Conservation (phyloP, 2,329 filamentous ascomycete genomes). For the Sordariomycetes sp. region DNA sequence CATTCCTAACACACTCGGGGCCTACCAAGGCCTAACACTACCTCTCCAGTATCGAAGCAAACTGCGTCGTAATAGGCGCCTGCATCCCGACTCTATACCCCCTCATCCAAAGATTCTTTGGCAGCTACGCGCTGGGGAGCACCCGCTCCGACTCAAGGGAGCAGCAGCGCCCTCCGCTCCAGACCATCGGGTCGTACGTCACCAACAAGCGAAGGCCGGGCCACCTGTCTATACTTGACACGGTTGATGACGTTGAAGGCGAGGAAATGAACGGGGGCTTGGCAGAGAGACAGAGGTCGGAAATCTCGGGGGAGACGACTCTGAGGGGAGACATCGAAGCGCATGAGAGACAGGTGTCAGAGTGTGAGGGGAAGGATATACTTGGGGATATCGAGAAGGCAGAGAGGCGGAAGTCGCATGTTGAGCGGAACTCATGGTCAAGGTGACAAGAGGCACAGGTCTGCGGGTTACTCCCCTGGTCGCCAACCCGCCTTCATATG, state of each 20-base stretch:
- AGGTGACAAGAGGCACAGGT: too few relatives aligned
- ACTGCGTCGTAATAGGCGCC: conserved; percentile 4
- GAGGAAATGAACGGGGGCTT: neutral
- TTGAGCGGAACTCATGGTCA: too few relatives aligned
- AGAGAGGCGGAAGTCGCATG: neutral
- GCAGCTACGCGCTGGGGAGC: neutral
- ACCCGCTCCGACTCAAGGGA: neutral
- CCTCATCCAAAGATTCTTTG: neutral
- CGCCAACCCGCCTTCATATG: too few relatives aligned
- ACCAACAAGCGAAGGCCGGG: neutral
- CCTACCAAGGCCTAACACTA: neutral
- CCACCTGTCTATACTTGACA: neutral
- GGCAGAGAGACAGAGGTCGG: neutral
- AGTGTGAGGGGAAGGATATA: neutral
- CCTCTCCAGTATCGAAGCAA: neutral
- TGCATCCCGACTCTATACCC: conserved; percentile 5
- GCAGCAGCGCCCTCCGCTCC: neutral
- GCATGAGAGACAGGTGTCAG: neutral
- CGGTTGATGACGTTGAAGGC: neutral
- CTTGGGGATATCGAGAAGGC: neutral
- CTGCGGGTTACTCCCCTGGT: too few relatives aligned
- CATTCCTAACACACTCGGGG: neutral
- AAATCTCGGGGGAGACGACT: neutral
- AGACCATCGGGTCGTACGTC: neutral
- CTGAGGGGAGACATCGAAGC: neutral